Percentiles rank a stretch among this genome's conserved stretches.
These are phyloP conservation scores for Posidonia oceanica DNA, from an alignment of 116 monocot species.

Conservation along the genomic window DNA sequence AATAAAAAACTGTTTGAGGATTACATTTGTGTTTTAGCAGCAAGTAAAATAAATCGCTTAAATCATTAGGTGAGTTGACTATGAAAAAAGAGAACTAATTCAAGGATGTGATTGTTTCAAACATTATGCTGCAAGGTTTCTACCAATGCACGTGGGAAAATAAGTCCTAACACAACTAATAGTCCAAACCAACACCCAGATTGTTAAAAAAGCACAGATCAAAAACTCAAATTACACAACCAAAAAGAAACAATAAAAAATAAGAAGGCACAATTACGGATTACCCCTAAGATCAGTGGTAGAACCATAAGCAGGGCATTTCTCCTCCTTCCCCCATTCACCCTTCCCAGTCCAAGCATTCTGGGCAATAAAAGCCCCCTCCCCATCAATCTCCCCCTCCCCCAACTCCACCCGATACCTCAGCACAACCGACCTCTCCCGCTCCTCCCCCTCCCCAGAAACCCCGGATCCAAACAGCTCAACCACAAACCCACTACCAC, in stretches of 20 bases:
- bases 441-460: not conserved
- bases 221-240: not conserved
- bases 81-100: not conserved
- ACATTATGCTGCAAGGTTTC: too few species aligned
- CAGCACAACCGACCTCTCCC: slow-evolving; percentile 30
- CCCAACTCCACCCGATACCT: slow-evolving; percentile 46
- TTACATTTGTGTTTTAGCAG: not conserved
- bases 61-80: too few species aligned
- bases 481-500: slow-evolving; percentile 29
- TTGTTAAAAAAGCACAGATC: too few species aligned
- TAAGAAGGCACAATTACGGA: not conserved
- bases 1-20: not conserved
- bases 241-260: not conserved
- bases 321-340: slow-evolving; percentile 63
- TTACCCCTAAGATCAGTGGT: not conserved
- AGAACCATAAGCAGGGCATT: slow-evolving; percentile 28
- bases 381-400: slow-evolving; percentile 10
- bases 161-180: too few species aligned
- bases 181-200: too few species aligned
- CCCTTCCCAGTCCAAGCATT: slow-evolving; percentile 34
- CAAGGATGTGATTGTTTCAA: not conserved
- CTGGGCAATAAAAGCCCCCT: slow-evolving; percentile 20
- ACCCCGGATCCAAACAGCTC: slow-evolving; percentile 28
- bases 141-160: too few species aligned
- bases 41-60: not conserved